Evolutionary conservation across 129 eudicot genomes (phyloP), one percentile per base, ranked within the genome.

Genomic region (Flaveria trinervia): DNA sequence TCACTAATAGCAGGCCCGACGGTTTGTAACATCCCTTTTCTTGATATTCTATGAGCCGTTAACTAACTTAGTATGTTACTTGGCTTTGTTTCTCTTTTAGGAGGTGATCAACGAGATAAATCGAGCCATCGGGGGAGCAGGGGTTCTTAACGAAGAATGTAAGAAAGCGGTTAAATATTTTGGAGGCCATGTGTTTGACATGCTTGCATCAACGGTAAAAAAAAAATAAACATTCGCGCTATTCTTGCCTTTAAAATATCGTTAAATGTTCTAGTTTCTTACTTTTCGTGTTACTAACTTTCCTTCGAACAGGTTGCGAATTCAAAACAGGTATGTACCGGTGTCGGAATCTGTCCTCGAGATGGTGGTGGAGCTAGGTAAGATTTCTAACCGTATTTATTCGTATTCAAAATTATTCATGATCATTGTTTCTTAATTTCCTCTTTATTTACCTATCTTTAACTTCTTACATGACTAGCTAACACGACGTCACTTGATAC

Each of bases 1-100:
- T 92, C 97, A 36, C 78, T 92, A 83, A 65, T 92, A 20, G 96
- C 97, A 2, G 97, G 97, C 30, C 97, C 97, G 18, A 70, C 89
- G 83, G 97, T 92, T 52, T 45, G 89, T 20, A 39, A 61, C 16
- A 20, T 54, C 59, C 11, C 9, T 2, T n/a, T 17, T 46, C 49
- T 33, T 75, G 66, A 68, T 77, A 43, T 68, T 43, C 45, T 20
- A 49, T 1, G 16, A 73, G n/a, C 2, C 9, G 10, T 62, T n/a
- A 62, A 4, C 11, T 9, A 46, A 28, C 3, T 22, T 51, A 28
- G 66, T 51, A 28, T 51, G 20, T 51, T 9, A n/a, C 17, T 33
- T 72, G 17, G 33, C 6, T 55, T 20, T 41, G 26, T n/a, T 48
- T 7, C 51, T 22, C 23, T 41, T 79, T 55, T 74, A 89, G 96